Evolutionary conservation across 768 basidiomycete species (phyloP).

Genomic region (Kwoniella botswanensis): DNA sequence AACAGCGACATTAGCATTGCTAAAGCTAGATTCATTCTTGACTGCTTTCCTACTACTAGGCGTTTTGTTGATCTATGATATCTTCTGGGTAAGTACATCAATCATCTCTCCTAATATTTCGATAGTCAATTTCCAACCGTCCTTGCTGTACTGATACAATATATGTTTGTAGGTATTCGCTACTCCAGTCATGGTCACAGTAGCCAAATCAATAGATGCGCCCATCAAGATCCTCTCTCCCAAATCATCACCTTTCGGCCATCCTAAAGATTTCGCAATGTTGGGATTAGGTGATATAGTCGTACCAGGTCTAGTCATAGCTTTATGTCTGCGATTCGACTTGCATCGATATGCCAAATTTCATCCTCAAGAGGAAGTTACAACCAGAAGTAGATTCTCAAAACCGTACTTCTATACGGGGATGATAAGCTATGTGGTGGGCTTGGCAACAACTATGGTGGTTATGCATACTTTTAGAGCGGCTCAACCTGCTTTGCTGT

Average conservation of each 20-base stretch:
- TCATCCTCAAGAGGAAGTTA: slow-evolving; percentile 43
- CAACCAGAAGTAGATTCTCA: slow-evolving; percentile 59
- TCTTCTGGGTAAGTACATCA: slow-evolving; percentile 70
- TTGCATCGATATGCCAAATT: slow-evolving; percentile 27
- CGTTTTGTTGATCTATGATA: slow-evolving; percentile 89
- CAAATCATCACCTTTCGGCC: slow-evolving; percentile 30
- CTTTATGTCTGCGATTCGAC: slow-evolving; percentile 86
- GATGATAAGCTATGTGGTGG: slow-evolving; percentile 73
- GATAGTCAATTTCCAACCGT: too few relatives aligned
- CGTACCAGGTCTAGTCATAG: slow-evolving; percentile 66
- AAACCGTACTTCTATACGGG: slow-evolving; percentile 79
- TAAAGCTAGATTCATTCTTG: slow-evolving; percentile 85
- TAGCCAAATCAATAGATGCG: slow-evolving; percentile 84
- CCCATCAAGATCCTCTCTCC: slow-evolving; percentile 82
- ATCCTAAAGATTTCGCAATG: slow-evolving; percentile 74
- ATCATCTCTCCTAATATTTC: slow-evolving; percentile 4
- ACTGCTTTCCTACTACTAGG: slow-evolving; percentile 82
- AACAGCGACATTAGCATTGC: slow-evolving; percentile 74
- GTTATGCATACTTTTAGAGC: slow-evolving; percentile 79
- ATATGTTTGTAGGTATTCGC: slow-evolving; percentile 36
- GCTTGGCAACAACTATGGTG: slow-evolving; percentile 74
- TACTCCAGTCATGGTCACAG: slow-evolving; percentile 73
- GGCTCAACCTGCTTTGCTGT: slow-evolving; percentile 91
- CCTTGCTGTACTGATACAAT: too few relatives aligned
- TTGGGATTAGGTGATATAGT: slow-evolving; percentile 87